Evolutionary conservation across 2,329 filamentous ascomycete species (phyloP).

Genomic region (Phyllachora maydis): DNA sequence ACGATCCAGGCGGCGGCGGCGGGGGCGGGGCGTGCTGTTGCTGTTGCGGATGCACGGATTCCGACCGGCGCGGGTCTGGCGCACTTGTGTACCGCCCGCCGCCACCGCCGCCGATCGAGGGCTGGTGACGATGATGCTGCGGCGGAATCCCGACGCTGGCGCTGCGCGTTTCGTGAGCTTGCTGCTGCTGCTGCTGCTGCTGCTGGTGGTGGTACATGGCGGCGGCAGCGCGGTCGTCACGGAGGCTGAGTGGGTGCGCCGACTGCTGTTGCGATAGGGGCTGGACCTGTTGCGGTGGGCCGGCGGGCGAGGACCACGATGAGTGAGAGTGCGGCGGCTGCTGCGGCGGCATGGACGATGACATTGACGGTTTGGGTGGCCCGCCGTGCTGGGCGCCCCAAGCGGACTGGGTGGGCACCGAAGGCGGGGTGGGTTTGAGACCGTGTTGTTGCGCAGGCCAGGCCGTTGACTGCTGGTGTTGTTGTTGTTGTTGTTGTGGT

Average conservation of each 20-base stretch:
- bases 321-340: slow-evolving; percentile 5
- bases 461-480: too few species aligned
- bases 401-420: slow-evolving; percentile 6
- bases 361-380: slow-evolving; percentile 6
- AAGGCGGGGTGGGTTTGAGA: too few species aligned
- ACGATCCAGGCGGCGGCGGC: too few species aligned
- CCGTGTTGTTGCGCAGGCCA: too few species aligned
- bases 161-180: slow-evolving; percentile 6
- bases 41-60: slow-evolving; percentile 2
- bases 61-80: slow-evolving; percentile 5
- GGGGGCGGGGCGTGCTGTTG: slow-evolving; percentile 6
- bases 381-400: slow-evolving; percentile 8
- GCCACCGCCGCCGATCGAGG: slow-evolving; percentile 9
- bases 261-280: slow-evolving; percentile 5
- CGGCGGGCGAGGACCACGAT: slow-evolving; percentile 5
- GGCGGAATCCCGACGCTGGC: slow-evolving; percentile 8
- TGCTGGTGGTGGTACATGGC: slow-evolving; percentile 1
- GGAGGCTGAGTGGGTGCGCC: slow-evolving; percentile 6
- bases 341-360: slow-evolving; percentile 5
- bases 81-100: too few species aligned
- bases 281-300: background rate
- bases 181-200: slow-evolving; percentile 5
- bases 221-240: slow-evolving; percentile 6
- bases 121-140: slow-evolving; percentile 9
- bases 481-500: too few species aligned